Percentiles rank a stretch among this genome's conserved stretches.
Conservation (phyloP, 2,329 filamentous ascomycete species). For the Allantophomopsis lycopodina region DNA sequence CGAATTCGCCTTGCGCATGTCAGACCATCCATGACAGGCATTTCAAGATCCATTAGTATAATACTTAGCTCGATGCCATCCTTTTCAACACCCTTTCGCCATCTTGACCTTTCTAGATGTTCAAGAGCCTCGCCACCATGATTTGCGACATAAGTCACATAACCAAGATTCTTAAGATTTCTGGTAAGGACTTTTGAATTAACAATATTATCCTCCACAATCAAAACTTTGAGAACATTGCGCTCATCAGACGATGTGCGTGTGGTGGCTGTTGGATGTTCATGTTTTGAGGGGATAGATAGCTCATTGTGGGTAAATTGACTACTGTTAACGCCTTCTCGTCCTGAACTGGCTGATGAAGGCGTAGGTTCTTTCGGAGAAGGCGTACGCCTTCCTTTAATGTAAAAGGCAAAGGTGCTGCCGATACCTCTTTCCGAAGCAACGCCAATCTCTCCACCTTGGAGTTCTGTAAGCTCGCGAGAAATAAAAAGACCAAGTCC, state of each 20-base stretch:
- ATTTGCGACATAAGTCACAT: constrained; percentile 47
- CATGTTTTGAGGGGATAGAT: neutral
- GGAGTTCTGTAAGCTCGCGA: constrained; percentile 62
- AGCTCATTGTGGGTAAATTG: neutral
- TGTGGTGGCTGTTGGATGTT: neutral
- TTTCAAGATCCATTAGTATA: constrained; percentile 71
- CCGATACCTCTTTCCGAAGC: constrained; percentile 52
- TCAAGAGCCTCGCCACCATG: constrained; percentile 50
- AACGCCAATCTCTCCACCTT: constrained; percentile 71
- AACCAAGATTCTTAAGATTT: constrained; percentile 45
- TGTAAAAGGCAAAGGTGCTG: constrained; percentile 64
- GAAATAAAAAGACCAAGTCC: constrained; percentile 73
- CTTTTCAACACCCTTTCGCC: constrained; percentile 30
- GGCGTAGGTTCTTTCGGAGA: constrained; percentile 8
- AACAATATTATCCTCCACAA: constrained; percentile 56
- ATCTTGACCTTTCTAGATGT: constrained; percentile 37
- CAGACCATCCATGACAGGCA: constrained; percentile 75
- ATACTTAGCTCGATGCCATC: constrained; percentile 43
- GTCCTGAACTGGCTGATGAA: constrained; percentile 9
- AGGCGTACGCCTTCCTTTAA: constrained; percentile 18
- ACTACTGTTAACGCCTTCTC: constrained; percentile 6
- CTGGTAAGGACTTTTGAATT: constrained; percentile 51
- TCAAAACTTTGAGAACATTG: constrained; percentile 33
- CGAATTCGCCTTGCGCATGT: constrained; percentile 59
- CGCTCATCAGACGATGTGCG: constrained; percentile 6